phyloP scores from a whole-genome alignment of 2,329 filamentous ascomycete genomes.

The Dryadomyces quercivorus region DNA sequence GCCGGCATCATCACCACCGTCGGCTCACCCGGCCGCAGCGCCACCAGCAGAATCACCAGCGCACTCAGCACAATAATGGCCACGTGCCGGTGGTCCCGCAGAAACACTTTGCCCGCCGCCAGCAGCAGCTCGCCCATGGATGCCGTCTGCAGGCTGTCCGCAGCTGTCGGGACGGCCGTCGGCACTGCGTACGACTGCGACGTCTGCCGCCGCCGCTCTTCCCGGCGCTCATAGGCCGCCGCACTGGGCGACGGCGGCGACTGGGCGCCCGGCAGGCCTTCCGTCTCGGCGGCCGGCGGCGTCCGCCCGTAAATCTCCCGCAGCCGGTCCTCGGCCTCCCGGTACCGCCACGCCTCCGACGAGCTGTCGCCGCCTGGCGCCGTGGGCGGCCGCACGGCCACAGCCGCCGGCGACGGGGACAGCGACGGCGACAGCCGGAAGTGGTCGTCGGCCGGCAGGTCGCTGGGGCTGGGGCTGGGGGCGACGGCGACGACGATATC shows the following conservation, averaged over 20 bases:
- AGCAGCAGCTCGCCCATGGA: slow-evolving; percentile 41
- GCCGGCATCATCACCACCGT: neutral
- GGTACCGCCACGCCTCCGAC: no score
- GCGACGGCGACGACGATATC: no score
- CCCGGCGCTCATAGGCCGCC: slow-evolving; percentile 19
- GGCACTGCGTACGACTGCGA: no score
- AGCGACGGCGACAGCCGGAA: neutral
- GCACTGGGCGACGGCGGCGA: slow-evolving; percentile 16
- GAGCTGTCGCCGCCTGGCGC: neutral
- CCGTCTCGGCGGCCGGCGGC: neutral
- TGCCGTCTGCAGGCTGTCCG: slow-evolving; percentile 21
- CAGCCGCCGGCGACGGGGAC: no score
- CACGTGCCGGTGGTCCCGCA: slow-evolving; percentile 48
- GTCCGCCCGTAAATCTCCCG: slow-evolving; percentile 41
- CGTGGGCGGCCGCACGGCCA: neutral
- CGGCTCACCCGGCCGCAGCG: slow-evolving; percentile 22
- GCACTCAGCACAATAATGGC: slow-evolving; percentile 41
- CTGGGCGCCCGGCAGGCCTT: slow-evolving; percentile 10
- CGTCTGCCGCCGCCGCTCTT: slow-evolving; percentile 14
- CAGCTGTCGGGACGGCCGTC: neutral
- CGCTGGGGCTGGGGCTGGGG: no score
- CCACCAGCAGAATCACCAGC: slow-evolving; percentile 37
- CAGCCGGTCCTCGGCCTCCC: slow-evolving; percentile 13
- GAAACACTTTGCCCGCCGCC: slow-evolving; percentile 38
- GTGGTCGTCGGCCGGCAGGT: neutral